phyloP scores from a whole-genome alignment of 352 stramenopile species.

The Halophytophthora polymorphica region DNA sequence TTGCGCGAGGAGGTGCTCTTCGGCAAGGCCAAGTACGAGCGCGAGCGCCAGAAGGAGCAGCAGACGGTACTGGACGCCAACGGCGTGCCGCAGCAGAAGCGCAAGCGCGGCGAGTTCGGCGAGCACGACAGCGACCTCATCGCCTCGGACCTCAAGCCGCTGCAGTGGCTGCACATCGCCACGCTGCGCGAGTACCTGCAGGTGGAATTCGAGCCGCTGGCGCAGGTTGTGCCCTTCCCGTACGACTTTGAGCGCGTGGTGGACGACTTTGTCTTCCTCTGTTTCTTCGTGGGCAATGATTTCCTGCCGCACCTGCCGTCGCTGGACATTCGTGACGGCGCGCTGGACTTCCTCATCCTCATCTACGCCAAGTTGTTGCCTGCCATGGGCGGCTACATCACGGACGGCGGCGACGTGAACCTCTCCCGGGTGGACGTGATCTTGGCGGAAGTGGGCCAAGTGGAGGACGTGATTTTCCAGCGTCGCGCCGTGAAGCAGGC shows the following conservation, averaged over 20 bases:
- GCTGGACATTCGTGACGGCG: constrained; percentile 98
- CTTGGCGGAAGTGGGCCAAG: constrained; percentile 93
- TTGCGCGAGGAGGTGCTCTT: constrained; percentile 94
- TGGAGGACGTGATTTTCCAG: constrained; percentile 96
- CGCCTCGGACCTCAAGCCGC: constrained; percentile 86
- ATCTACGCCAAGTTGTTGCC: constrained; percentile 92
- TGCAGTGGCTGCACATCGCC: constrained; percentile 93
- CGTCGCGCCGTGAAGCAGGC: constrained; percentile 80
- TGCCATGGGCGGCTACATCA: constrained; percentile 93
- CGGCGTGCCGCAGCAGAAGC: constrained; percentile 61
- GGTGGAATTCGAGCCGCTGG: constrained; percentile 91
- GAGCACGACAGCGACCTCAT: constrained; percentile 76
- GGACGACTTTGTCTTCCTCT: constrained; percentile 99
- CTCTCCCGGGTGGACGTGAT: constrained; percentile 95
- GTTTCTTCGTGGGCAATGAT: constrained; percentile 99
- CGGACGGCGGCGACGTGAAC: constrained; percentile 93
- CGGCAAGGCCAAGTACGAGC: constrained; percentile 79
- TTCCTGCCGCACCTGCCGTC: constrained; percentile 98
- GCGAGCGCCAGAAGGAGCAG: constrained; percentile 64
- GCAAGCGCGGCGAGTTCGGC: constrained; percentile 82
- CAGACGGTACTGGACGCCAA: constrained; percentile 70
- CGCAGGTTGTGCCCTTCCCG: constrained; percentile 83
- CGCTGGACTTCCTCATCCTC: constrained; percentile 97
- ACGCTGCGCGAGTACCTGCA: constrained; percentile 93
- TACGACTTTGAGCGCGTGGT: constrained; percentile 98